Conservation (phyloP, 495 filamentous ascomycete species). For the Schizothecium vesticola region DNA sequence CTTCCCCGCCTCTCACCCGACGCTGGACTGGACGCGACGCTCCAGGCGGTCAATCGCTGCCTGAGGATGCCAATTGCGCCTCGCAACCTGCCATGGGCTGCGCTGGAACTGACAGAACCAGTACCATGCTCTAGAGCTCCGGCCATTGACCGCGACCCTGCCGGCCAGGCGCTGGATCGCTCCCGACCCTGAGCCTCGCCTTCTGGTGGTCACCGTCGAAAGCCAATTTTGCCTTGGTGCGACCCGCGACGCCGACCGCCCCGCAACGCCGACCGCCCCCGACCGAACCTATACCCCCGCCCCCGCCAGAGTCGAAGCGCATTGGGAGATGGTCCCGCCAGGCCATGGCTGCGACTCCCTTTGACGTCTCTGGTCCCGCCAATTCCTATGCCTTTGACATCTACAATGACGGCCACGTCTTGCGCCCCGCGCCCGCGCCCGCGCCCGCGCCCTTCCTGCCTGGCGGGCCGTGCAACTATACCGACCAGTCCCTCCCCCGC, state of each 20-base stretch:
- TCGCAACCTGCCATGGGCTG: slow-evolving; percentile 19
- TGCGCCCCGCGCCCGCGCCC: slow-evolving; percentile 18
- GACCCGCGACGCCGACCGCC: neutral
- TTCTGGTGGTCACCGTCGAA: neutral
- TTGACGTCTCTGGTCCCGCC: slow-evolving; percentile 35
- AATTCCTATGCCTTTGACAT: slow-evolving; percentile 44
- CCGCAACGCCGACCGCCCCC: neutral
- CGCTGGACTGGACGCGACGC: neutral
- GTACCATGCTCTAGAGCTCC: slow-evolving; percentile 42
- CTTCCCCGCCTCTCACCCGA: slow-evolving; percentile 8
- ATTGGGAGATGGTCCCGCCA: slow-evolving; percentile 27
- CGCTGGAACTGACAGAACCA: slow-evolving; percentile 29
- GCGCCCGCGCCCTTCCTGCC: slow-evolving; percentile 37
- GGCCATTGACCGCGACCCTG: slow-evolving; percentile 36
- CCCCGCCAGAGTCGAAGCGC: neutral
- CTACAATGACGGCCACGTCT: slow-evolving; percentile 38
- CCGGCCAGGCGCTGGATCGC: slow-evolving; percentile 30
- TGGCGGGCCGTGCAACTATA: slow-evolving; percentile 58
- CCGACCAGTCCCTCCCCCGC: slow-evolving; percentile 45
- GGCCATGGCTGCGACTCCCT: slow-evolving; percentile 45
- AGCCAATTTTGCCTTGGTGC: neutral
- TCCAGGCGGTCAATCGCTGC: slow-evolving; percentile 28
- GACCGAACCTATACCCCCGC: neutral
- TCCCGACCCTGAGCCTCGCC: slow-evolving; percentile 2
- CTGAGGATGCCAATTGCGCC: slow-evolving; percentile 25